These are phyloP conservation scores for Cladosporium sp. DNA, from an alignment of 2,329 filamentous ascomycete species.

Conservation along the genomic window DNA sequence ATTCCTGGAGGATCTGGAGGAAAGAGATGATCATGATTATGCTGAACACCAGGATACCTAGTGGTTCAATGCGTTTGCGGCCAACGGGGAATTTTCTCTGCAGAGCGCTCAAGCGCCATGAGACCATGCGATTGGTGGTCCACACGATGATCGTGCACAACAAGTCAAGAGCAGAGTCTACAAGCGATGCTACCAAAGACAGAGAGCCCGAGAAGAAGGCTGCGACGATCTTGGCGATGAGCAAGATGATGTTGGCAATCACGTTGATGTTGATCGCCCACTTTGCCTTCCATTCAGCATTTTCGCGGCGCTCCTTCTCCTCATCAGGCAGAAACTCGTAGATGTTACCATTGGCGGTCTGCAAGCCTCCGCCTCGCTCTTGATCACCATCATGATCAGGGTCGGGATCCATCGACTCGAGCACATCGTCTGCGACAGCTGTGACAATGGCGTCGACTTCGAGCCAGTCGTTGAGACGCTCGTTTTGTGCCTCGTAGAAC, in stretches of 20 bases:
- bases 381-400: slow-evolving; percentile 53
- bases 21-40: slow-evolving; percentile 63
- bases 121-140: slow-evolving; percentile 55
- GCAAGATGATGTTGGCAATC: slow-evolving; percentile 55
- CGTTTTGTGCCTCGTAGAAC: slow-evolving; percentile 55
- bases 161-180: slow-evolving; percentile 59
- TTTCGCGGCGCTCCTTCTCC: slow-evolving; percentile 46
- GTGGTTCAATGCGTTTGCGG: slow-evolving; percentile 53
- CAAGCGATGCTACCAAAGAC: slow-evolving; percentile 58
- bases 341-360: slow-evolving; percentile 47
- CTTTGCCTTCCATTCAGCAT: slow-evolving; percentile 46
- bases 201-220: slow-evolving; percentile 55
- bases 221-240: slow-evolving; percentile 53
- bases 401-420: slow-evolving; percentile 59
- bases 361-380: slow-evolving; percentile 50
- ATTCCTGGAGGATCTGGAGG: slow-evolving; percentile 57
- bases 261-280: slow-evolving; percentile 61
- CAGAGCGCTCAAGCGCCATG: slow-evolving; percentile 51
- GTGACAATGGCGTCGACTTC: slow-evolving; percentile 57
- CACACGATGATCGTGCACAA: slow-evolving; percentile 59
- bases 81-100: slow-evolving; percentile 56
- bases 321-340: slow-evolving; percentile 54
- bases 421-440: slow-evolving; percentile 53
- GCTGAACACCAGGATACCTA: slow-evolving; percentile 60
- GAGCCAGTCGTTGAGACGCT: slow-evolving; percentile 53